Evolutionary conservation across 2,329 filamentous ascomycete species (phyloP), one percentile per base, ranked within the genome.

Genomic region (Alternaria brassicicola): DNA sequence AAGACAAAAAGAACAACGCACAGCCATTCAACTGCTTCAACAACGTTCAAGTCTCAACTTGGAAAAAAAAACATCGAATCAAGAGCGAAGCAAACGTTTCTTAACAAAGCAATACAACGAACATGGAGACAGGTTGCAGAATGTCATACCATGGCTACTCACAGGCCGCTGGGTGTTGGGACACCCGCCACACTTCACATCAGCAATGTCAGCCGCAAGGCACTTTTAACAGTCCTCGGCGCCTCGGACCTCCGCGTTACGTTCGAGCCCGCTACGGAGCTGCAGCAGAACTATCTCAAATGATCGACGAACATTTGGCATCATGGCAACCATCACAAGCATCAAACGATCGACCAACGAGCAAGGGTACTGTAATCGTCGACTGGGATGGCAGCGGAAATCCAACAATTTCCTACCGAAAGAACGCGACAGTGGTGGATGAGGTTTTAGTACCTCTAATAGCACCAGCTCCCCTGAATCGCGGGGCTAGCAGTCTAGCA

Each of bases 271-370:
- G 43, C 43, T 51, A 51, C 35, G 48, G 48, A 3, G 17, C 48
- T 30, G 17, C 48, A 41, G 35, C 23, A 10, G 48, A 51, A 13
- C 26, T 51, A 41, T 41, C 35, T 35, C n/a, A 23, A 9, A 39
- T 65, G 21, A 67, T 74, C 9, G 69, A 73, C 25, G 58, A 59
- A 3, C 56, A 68, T 41, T 43, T 70, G 28, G 59, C 68, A 13
- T 59, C 57, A 51, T 60, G 66, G 42, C 26, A 45, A 13, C 41
- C 39, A 6, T 21, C 54, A 10, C 33, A 54, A 43, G 41, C 21
- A 19, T 42, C 10, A 28, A 17, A n/a, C 41, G 38, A 25, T 36
- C 59, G 23, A 28, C 43, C 31, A 21, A 28, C 39, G 4, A 49
- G 48, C 25, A 42, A 52, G 1, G 64, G 64, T 7, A 71, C 70